A percentile compares a stretch with the other conserved stretches of the same genome.
phyloP scores from a whole-genome alignment of 768 basidiomycete genomes.

The Lentinula aciculospora region DNA sequence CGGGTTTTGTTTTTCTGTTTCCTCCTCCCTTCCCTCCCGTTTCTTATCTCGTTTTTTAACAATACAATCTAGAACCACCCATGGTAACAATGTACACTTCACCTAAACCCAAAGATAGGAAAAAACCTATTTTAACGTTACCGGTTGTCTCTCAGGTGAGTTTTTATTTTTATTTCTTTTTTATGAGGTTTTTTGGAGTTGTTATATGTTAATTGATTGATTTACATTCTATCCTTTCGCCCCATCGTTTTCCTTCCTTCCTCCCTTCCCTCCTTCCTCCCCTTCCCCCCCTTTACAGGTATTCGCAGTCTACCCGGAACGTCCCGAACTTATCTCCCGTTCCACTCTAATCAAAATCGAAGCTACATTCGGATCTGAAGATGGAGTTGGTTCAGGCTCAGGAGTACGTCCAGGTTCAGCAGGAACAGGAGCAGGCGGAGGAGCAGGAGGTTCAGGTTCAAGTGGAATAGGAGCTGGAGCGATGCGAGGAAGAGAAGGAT shows the following conservation, averaged over 20 bases:
- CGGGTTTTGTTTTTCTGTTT: no score
- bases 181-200: no score
- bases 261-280: no score
- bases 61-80: constrained; percentile 25
- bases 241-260: no score
- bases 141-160: constrained; percentile 40
- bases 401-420: no score
- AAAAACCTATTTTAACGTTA: constrained; percentile 66
- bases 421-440: no score
- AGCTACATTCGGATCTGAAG: constrained; percentile 72
- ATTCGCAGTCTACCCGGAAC: constrained; percentile 93
- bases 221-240: no score
- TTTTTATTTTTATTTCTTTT: neutral
- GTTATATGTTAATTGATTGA: neutral
- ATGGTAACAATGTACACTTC: constrained; percentile 55
- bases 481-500: constrained; percentile 73
- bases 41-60: no score
- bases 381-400: constrained; percentile 51
- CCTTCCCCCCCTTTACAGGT: constrained; percentile 49
- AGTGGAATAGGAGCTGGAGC: no score
- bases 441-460: no score
- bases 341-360: constrained; percentile 93
- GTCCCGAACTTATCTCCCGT: constrained; percentile 83
- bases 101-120: constrained; percentile 69
- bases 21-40: no score